Evolutionary conservation across 768 basidiomycete species (phyloP), one percentile per base, ranked within the genome.

Genomic region (Mycena sanguinolenta): DNA sequence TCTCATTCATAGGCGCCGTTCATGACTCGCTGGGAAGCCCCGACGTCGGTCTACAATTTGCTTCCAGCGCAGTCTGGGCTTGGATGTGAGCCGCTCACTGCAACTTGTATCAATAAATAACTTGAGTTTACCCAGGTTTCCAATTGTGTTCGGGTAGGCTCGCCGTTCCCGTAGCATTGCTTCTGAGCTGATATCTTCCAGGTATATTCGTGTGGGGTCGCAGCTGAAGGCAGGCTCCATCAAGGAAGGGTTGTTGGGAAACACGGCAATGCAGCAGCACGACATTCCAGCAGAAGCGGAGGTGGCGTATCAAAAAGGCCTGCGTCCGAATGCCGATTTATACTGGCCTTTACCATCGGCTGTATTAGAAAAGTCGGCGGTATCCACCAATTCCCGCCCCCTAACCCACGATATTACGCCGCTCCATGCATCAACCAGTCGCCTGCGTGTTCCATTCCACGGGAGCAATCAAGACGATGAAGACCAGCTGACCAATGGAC

Each of bases 51-150:
- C 64, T 70, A 5, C 73, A 73, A 46, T 69, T 72, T 62, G 73
- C 73, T n/a, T 70, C 73, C 30, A 69, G 73, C 14, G 36, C 65
- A 4, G 55, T 74, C 52, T 74, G 73, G 73, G 61, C 59, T 49
- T 74, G 73, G 73, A 69, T 74, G 64, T 68, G 28, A 52, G 67
- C n/a, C 38, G 30, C 32, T 14, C 23, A 3, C 23, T 14, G 30
- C 19, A 12, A 21, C 6, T 23, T 17, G 38, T n/a, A 17, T n/a
- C n/a, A n/a, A n/a, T 25, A 28, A 50, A 21, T 50, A 16, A 59
- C 44, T n/a, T 21, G n/a, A n/a, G 21, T 4, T 46, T 21, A 13
- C 9, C 39, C 60, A 68, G 67, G 67, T 63, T 74, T 27, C 73
- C 73, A 9, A 58, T 72, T 38, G 65, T 74, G 12, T 62, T 58